Evolutionary conservation across 768 basidiomycete species (phyloP).

Genomic region (Sarcodon sp.): DNA sequence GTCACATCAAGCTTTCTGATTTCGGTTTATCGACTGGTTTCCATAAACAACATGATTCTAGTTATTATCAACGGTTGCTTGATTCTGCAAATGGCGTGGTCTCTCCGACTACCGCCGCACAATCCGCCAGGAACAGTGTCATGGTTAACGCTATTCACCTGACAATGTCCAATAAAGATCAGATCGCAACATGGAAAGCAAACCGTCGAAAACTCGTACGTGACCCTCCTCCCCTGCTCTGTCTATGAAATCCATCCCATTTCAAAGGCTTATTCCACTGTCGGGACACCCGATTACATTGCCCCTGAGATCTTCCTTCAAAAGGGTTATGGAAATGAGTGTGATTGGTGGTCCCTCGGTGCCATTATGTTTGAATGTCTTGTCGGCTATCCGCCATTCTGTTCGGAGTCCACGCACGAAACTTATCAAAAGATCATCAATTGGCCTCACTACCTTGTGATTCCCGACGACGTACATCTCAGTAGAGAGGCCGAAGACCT

Average conservation of each 20-base stretch:
- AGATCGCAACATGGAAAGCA: constrained; percentile 98
- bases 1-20: constrained; percentile 96
- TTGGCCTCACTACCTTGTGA: constrained; percentile 76
- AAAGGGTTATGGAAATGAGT: constrained; percentile 96
- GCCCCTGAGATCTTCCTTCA: constrained; percentile 95
- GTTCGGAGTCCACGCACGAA: constrained; percentile 92
- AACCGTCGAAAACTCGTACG: constrained; percentile 87
- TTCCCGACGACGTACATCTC: constrained; percentile 92
- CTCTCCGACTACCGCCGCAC: constrained; percentile 27
- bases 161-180: constrained; percentile 87
- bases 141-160: constrained; percentile 96
- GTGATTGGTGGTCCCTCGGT: constrained; percentile 99
- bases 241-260: constrained; percentile 1
- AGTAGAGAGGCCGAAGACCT: constrained; percentile 87
- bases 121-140: constrained; percentile 78
- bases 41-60: constrained; percentile 94
- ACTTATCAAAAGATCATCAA: constrained; percentile 98
- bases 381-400: constrained; percentile 95
- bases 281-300: constrained; percentile 94
- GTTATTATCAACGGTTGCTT: constrained; percentile 84
- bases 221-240: constrained; percentile 1
- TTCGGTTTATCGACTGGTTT: constrained; percentile 99
- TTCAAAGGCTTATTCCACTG: constrained; percentile 86
- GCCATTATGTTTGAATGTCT: constrained; percentile 98
- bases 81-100: constrained; percentile 46